Percentiles rank a stretch among this genome's conserved stretches.
Evolutionary conservation across 1,284 basidiomycete genomes (phyloP).

Genomic region (Trichosporon sp.): DNA sequence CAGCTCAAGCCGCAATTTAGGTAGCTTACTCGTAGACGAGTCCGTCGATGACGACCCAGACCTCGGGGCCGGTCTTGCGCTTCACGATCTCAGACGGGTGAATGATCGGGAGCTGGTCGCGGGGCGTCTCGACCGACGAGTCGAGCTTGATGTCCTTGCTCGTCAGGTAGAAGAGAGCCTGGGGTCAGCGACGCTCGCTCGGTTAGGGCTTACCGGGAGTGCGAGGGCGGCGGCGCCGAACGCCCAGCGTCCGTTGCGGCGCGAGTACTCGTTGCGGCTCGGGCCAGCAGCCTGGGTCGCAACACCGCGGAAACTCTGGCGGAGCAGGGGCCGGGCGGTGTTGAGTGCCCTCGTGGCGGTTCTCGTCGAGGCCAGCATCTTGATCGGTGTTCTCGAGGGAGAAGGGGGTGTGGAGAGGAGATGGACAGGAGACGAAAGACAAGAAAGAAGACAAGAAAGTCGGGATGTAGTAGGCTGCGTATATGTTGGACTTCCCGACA

Average conservation of each 20-base stretch:
- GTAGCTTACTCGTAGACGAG: slow-evolving; percentile 51
- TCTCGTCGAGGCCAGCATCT: slow-evolving; percentile 5
- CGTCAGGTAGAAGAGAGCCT: slow-evolving; percentile 25
- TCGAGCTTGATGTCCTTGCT: slow-evolving; percentile 20
- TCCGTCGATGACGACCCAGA: slow-evolving; percentile 54
- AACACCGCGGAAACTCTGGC: neutral
- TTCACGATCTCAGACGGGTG: slow-evolving; percentile 43
- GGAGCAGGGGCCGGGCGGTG: neutral
- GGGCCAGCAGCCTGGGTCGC: slow-evolving; percentile 1
- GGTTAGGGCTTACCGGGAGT: slow-evolving; percentile 21
- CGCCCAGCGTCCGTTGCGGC: slow-evolving; percentile 9
- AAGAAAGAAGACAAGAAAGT: no score
- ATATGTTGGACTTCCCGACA: slow-evolving; percentile 1
- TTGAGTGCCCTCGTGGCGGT: neutral
- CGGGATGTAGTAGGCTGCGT: no score
- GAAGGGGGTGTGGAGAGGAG: neutral
- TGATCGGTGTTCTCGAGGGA: neutral
- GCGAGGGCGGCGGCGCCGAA: slow-evolving; percentile 21
- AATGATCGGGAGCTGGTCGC: slow-evolving; percentile 28
- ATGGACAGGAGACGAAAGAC: neutral
- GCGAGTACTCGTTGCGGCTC: neutral
- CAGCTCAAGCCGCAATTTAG: neutral
- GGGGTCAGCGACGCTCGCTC: neutral
- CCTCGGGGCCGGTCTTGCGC: slow-evolving; percentile 40
- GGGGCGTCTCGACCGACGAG: slow-evolving; percentile 1